Evolutionary conservation across 2,329 filamentous ascomycete genomes (phyloP), one percentile per base, ranked within the genome.

Genomic region (Lasiodiplodia sp.): DNA sequence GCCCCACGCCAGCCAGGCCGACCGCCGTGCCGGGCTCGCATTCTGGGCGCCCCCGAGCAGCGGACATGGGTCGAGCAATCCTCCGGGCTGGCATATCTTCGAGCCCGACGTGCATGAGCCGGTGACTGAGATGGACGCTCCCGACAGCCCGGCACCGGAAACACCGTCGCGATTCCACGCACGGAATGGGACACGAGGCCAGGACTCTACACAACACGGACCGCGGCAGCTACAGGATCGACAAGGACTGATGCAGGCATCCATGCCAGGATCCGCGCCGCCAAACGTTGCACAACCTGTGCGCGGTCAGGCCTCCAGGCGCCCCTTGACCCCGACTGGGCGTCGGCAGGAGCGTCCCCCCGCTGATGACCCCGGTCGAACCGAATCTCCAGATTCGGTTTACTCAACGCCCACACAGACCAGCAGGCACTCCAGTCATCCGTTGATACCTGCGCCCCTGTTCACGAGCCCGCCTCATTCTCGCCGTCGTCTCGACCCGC

Each of bases 391-490:
- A 52, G 37, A 25, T 16, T 64, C 60, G 18, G 28, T 52, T 12
- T 64, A 64, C 60, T 64, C 60, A 10, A 52, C 60, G 16, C 60
- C 60, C 28, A 64, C 60, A 16, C 60, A 31, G 5, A 64, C 58
- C 10, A 28, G 25, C 16, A 51, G 44, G 49, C 28, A 25, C 12
- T 53, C 49, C 4, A 55, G 18, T n/a, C 67, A 68, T 23, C 51
- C 57, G n/a, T 58, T 68, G 4, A 68, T 65, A 37, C 67, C 67
- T 25, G 57, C 52, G 52, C 58, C 67, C 25, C 38, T 68, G 11
- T 68, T 68, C 28, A 55, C 67, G 28, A 64, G 57, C n/a, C 67
- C 67, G 51, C 67, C 67, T 34, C 40, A 68, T 28, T 68, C 67
- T 37, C 51, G 67, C 38, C 60, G 51, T 28, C 14, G 51, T 16